phyloP scores from a whole-genome alignment of 2,329 filamentous ascomycete genomes.

The Coniella lustricola region DNA sequence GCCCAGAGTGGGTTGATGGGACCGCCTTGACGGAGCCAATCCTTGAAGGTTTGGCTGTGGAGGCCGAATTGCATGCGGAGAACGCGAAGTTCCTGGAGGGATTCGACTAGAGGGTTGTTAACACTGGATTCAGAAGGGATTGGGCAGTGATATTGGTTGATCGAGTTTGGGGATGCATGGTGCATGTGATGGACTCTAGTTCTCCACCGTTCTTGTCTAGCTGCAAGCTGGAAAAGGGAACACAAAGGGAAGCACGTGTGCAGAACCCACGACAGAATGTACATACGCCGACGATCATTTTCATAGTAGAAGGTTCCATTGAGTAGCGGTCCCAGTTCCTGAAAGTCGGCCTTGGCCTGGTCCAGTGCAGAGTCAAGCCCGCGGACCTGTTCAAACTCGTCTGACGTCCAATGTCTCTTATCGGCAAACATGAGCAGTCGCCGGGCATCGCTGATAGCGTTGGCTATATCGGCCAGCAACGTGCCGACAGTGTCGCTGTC shows the following conservation, averaged over 20 bases:
- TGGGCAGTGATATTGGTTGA: no score
- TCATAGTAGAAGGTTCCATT: conserved; percentile 53
- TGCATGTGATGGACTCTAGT: no score
- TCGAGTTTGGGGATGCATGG: no score
- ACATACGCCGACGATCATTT: conserved; percentile 47
- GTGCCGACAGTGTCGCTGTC: conserved; percentile 45
- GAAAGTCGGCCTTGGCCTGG: conserved; percentile 54
- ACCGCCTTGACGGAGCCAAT: conserved; percentile 48
- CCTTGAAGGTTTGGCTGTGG: conserved; percentile 43
- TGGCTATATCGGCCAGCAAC: conserved; percentile 52
- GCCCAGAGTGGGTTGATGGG: conserved; percentile 51
- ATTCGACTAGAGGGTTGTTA: conserved; percentile 38
- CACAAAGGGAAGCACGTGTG: not conserved
- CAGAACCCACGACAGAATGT: not conserved
- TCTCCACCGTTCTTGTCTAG: no score
- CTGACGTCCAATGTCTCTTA: conserved; percentile 50
- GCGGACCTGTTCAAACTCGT: conserved; percentile 53
- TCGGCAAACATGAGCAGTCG: conserved; percentile 50
- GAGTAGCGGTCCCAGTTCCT: conserved; percentile 47
- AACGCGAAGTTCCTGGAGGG: conserved; percentile 41
- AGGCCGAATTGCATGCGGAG: conserved; percentile 39
- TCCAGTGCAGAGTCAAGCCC: conserved; percentile 49
- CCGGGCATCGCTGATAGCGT: conserved; percentile 43
- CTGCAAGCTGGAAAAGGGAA: not conserved
- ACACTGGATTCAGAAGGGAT: not conserved